These are phyloP conservation scores for Verticillium isaacii DNA, from an alignment of 2,329 filamentous ascomycete species.

Conservation along the genomic window DNA sequence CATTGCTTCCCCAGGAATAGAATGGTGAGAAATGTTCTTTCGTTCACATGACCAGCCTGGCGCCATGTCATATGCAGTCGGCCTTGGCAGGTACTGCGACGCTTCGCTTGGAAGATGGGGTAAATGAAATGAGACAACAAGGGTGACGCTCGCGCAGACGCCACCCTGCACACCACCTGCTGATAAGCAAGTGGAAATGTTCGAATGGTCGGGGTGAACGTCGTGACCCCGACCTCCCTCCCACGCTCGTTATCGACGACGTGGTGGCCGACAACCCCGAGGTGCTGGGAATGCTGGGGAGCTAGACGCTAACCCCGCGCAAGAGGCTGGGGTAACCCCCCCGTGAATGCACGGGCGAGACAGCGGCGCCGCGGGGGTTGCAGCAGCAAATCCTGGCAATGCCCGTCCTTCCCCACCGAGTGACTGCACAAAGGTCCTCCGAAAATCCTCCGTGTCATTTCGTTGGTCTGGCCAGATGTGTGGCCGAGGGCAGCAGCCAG, in stretches of 20 bases:
- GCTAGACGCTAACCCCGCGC: background rate
- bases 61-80: background rate
- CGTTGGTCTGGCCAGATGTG: background rate
- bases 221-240: background rate
- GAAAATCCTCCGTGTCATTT: background rate
- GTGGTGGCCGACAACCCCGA: background rate
- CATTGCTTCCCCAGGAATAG: background rate
- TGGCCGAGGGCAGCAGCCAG: background rate
- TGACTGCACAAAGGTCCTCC: background rate
- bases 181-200: background rate
- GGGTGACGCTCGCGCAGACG: background rate
- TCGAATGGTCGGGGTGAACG: background rate
- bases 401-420: background rate
- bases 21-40: background rate
- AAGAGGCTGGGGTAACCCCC: background rate
- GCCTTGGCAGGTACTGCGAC: background rate
- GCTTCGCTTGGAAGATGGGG: background rate
- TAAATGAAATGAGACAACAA: background rate
- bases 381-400: background rate
- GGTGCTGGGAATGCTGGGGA: background rate
- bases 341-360: background rate
- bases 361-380: background rate
- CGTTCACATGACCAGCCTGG: background rate
- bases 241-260: background rate
- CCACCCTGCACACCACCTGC: background rate